Conservation (phyloP, 208 protist species). For the Trypanosoma melophagium region DNA sequence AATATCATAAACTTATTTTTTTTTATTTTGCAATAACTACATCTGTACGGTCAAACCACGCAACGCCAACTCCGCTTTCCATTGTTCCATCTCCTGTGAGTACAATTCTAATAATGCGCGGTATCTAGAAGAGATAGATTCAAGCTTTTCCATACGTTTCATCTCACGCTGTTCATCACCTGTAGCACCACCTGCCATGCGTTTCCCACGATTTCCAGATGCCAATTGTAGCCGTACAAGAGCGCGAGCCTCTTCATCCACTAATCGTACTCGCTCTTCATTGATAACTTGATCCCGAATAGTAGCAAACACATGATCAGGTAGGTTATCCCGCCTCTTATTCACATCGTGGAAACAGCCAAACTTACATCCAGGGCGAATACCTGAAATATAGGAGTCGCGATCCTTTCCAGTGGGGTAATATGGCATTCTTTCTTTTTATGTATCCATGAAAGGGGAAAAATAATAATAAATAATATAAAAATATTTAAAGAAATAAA, state of each 20-base stretch:
- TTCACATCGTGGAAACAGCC: constrained; percentile 75
- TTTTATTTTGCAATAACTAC: constrained; percentile 8
- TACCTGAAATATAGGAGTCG: constrained; percentile 84
- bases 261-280: constrained; percentile 63
- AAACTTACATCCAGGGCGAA: constrained; percentile 65
- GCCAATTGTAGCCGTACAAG: constrained; percentile 42
- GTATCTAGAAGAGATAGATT: constrained; percentile 40
- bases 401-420: constrained; percentile 69
- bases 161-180: constrained; percentile 44
- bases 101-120: constrained; percentile 71
- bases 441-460: not conserved
- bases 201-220: constrained; percentile 42
- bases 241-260: constrained; percentile 64
- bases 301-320: constrained; percentile 78
- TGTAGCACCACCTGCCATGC: constrained; percentile 40
- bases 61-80: constrained; percentile 51
- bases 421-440: constrained; percentile 30
- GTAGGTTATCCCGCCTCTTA: constrained; percentile 84
- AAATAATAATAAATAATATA: not conserved
- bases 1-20: constrained; percentile 8
- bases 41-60: constrained; percentile 45
- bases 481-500: constrained; percentile 13
- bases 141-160: constrained; percentile 35
- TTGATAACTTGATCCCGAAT: constrained; percentile 68
- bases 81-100: constrained; percentile 50